These are phyloP conservation scores for Setaria italica DNA, from an alignment of 202 grass and related monocot species.

Conservation along the genomic window DNA sequence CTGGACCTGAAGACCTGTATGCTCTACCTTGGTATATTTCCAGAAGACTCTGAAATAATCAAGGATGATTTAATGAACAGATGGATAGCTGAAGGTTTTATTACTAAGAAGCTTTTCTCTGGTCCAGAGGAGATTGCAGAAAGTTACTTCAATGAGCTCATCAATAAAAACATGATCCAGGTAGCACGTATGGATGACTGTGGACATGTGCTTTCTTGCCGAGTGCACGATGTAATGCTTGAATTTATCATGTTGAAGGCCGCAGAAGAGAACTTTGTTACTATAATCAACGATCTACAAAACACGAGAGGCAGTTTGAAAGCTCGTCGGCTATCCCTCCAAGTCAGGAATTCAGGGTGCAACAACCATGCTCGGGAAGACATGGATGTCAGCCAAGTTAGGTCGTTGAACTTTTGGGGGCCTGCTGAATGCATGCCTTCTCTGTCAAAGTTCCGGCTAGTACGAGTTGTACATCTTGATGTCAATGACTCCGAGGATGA, in stretches of 20 bases:
- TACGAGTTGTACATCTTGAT: constrained; percentile 13
- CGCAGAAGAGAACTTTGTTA: constrained; percentile 13
- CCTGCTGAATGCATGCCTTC: background rate
- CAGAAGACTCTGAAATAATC: constrained; percentile 13
- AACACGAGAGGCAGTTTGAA: background rate
- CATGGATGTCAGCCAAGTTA: constrained; percentile 22
- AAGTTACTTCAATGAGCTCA: constrained; percentile 43
- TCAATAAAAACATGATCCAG: constrained; percentile 41
- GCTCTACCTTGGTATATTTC: constrained; percentile 43
- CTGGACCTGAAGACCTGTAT: constrained; percentile 25
- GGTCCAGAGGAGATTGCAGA: constrained; percentile 21
- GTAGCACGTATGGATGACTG: background rate
- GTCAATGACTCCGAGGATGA: background rate
- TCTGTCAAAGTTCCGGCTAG: background rate
- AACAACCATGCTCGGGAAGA: background rate
- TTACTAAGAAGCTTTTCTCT: background rate
- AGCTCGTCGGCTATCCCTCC: constrained; percentile 36
- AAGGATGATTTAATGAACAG: constrained; percentile 19
- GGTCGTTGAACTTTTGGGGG: constrained; percentile 39
- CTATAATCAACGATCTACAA: background rate
- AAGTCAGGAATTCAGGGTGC: background rate
- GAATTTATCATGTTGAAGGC: constrained; percentile 30
- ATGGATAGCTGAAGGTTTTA: constrained; percentile 49
- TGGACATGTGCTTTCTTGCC: constrained; percentile 28
- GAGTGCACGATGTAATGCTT: constrained; percentile 43